Conservation (phyloP, 169 alveolate genomes). For the Plasmodium malariae region DNA sequence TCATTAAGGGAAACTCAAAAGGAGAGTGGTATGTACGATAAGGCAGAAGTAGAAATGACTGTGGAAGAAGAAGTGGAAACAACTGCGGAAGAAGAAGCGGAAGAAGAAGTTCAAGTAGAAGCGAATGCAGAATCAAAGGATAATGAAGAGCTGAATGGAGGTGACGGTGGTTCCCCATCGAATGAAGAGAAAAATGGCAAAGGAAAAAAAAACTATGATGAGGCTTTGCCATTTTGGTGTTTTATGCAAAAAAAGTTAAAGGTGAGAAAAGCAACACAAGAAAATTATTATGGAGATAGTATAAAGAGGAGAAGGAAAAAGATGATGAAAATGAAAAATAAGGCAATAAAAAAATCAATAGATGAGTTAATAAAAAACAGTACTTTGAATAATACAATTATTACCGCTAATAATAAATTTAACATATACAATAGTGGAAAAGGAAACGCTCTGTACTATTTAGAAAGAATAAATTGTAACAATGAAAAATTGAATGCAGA, state of each 20-base stretch:
- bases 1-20: neutral
- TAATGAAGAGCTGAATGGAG: too few species aligned
- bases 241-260: constrained; percentile 19
- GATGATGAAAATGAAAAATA: constrained; percentile 18
- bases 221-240: neutral
- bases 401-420: constrained; percentile 33
- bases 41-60: neutral
- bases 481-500: constrained; percentile 32
- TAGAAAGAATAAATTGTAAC: constrained; percentile 48
- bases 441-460: constrained; percentile 32
- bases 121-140: too few species aligned
- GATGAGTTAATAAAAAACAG: constrained; percentile 53
- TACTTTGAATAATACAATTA: constrained; percentile 14
- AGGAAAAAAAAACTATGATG: neutral
- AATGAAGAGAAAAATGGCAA: neutral
- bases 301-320: constrained; percentile 1
- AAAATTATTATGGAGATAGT: neutral
- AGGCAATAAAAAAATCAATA: constrained; percentile 39
- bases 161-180: too few species aligned
- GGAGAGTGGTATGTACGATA: neutral
- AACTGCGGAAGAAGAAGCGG: too few species aligned
- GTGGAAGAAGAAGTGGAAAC: too few species aligned
- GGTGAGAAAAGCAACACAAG: neutral
- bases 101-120: too few species aligned
- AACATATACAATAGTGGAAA: constrained; percentile 51